These are phyloP conservation scores for Aureobasidium uvarum DNA, from an alignment of 2,329 filamentous ascomycete species.

Conservation along the genomic window DNA sequence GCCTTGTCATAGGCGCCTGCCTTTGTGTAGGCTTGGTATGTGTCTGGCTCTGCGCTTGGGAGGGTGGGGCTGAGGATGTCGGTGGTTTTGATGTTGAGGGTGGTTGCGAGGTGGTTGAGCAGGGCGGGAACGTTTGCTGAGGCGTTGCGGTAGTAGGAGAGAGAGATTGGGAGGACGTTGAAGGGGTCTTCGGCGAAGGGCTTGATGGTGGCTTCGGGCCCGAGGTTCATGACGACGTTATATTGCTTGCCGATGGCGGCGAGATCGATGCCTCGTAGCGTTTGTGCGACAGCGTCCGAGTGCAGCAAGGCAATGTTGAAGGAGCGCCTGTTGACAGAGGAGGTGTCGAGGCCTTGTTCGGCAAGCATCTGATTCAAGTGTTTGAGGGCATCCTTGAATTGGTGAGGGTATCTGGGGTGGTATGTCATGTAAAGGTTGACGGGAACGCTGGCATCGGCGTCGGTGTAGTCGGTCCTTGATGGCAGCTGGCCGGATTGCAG, in stretches of 20 bases:
- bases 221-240: slow-evolving; percentile 17
- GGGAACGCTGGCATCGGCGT: not conserved
- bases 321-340: slow-evolving; percentile 18
- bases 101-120: slow-evolving; percentile 16
- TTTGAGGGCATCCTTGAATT: slow-evolving; percentile 15
- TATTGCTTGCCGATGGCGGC: slow-evolving; percentile 21
- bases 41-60: slow-evolving; percentile 50
- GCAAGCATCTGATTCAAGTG: not conserved
- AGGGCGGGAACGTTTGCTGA: not conserved
- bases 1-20: slow-evolving; percentile 78
- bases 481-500: not conserved
- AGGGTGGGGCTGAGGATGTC: slow-evolving; percentile 9
- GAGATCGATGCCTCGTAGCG: slow-evolving; percentile 11
- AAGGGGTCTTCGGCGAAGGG: slow-evolving; percentile 17
- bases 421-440: slow-evolving; percentile 16
- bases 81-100: not conserved
- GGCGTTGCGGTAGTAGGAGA: slow-evolving; percentile 25
- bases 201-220: not conserved
- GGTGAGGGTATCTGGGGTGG: slow-evolving; percentile 15
- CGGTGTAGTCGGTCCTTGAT: not conserved
- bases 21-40: slow-evolving; percentile 39
- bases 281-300: not conserved
- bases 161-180: slow-evolving; percentile 3
- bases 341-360: not conserved
- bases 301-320: slow-evolving; percentile 5